Conservation (phyloP, 106 monocot genomes). For the Apostasia ramifera region DNA sequence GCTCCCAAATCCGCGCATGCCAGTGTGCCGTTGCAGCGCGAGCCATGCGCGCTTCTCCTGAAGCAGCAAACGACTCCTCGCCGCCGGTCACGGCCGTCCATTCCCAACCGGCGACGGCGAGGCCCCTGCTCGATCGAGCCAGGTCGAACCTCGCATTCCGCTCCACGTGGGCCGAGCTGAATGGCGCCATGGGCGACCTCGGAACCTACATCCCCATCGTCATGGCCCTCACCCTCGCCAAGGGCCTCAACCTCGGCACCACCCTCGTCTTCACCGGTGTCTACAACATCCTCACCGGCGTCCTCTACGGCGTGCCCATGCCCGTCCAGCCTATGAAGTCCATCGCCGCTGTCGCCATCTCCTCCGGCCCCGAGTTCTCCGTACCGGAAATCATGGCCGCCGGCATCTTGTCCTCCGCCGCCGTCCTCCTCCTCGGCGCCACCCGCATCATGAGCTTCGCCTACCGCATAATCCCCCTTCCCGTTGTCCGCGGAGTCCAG, state of each 20-base stretch:
- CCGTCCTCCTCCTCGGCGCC: slow-evolving; percentile 68
- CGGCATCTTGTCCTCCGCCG: slow-evolving; percentile 55
- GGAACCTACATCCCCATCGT: slow-evolving; percentile 94
- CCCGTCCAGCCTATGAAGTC: slow-evolving; percentile 99
- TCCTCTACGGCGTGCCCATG: slow-evolving; percentile 92
- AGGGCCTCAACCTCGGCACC: slow-evolving; percentile 75
- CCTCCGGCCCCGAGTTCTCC: slow-evolving; percentile 42
- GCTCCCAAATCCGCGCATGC: too few species aligned
- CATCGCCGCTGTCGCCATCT: slow-evolving; percentile 90
- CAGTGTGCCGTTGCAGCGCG: too few species aligned
- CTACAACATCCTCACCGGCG: slow-evolving; percentile 82
- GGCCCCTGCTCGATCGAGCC: too few species aligned
- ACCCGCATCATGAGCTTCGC: slow-evolving; percentile 84
- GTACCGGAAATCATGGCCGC: slow-evolving; percentile 92
- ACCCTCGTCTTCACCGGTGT: slow-evolving; percentile 93
- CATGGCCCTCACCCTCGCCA: slow-evolving; percentile 77
- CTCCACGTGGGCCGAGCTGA: slow-evolving; percentile 57
- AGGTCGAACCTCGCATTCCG: too few species aligned
- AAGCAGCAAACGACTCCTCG: too few species aligned
- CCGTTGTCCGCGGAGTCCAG: slow-evolving; percentile 97
- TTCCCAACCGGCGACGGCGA: too few species aligned
- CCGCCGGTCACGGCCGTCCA: too few species aligned
- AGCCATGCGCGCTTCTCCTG: too few species aligned
- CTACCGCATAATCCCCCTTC: slow-evolving; percentile 81
- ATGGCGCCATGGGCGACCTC: slow-evolving; percentile 85